Conservation (phyloP, 2,329 filamentous ascomycete species). For the Aureobasidium namibiae region DNA sequence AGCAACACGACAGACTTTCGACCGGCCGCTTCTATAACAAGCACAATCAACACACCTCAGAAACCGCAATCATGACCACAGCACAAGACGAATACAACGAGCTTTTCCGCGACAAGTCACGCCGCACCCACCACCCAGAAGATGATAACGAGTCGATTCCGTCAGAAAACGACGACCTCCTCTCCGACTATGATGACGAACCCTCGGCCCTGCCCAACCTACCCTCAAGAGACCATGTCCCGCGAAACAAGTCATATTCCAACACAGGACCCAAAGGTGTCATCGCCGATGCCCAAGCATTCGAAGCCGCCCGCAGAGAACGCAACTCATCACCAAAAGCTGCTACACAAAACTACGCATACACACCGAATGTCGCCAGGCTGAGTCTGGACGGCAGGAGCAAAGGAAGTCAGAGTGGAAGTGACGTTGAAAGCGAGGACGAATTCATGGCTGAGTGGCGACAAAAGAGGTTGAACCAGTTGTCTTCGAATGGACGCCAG, state of each 20-base stretch:
- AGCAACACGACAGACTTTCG: background rate
- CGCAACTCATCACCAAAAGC: background rate
- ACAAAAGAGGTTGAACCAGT: slow-evolving; percentile 66
- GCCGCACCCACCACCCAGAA: slow-evolving; percentile 38
- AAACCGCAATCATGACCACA: slow-evolving; percentile 15
- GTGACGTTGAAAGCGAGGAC: slow-evolving; percentile 56
- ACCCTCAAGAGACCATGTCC: background rate
- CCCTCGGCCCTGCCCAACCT: slow-evolving; percentile 37
- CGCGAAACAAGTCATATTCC: slow-evolving; percentile 32
- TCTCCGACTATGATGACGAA: slow-evolving; percentile 27
- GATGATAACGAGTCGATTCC: slow-evolving; percentile 37
- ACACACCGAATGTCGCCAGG: slow-evolving; percentile 3
- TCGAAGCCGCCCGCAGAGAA: slow-evolving; percentile 34
- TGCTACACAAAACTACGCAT: slow-evolving; percentile 8
- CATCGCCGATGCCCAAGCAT: slow-evolving; percentile 73
- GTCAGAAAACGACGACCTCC: slow-evolving; percentile 34
- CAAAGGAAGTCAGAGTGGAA: slow-evolving; percentile 30
- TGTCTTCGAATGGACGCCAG: slow-evolving; percentile 30
- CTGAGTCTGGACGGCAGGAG: slow-evolving; percentile 25
- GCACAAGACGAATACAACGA: slow-evolving; percentile 45
- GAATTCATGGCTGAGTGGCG: slow-evolving; percentile 80
- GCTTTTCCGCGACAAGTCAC: slow-evolving; percentile 40
- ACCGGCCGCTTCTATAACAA: background rate
- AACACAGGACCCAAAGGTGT: slow-evolving; percentile 81
- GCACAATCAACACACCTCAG: background rate